phyloP scores from a whole-genome alignment of 2,329 filamentous ascomycete species.

The Leptoxyphium fumago region DNA sequence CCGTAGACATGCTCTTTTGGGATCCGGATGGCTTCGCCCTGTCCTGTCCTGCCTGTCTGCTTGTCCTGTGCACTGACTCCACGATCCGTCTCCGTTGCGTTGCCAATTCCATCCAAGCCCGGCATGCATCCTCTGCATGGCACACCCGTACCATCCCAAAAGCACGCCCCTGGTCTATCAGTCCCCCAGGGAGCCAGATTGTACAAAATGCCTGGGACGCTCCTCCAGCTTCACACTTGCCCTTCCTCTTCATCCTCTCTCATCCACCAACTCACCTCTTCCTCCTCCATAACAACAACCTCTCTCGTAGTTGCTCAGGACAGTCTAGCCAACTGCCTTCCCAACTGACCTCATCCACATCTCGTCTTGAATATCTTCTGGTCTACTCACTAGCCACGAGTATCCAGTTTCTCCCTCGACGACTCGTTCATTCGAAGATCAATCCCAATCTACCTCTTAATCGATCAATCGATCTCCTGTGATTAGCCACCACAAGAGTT shows the following conservation, averaged over 20 bases:
- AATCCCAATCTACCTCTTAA: background rate
- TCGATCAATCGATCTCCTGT: conserved; percentile 10
- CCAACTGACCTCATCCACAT: background rate
- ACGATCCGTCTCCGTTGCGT: background rate
- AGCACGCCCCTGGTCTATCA: background rate
- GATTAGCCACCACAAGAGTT: conserved; percentile 20
- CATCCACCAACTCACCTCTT: background rate
- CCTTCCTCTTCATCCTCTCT: background rate
- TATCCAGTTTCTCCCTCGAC: background rate
- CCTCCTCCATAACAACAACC: background rate
- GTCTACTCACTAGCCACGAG: background rate
- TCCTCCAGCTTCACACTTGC: background rate
- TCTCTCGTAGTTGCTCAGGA: background rate
- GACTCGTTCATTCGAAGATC: background rate
- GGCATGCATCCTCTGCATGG: background rate
- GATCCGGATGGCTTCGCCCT: background rate
- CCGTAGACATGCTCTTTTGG: background rate
- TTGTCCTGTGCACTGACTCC: background rate
- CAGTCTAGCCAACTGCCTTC: background rate
- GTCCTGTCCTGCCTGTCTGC: too few species aligned
- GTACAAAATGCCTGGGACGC: background rate
- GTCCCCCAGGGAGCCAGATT: background rate
- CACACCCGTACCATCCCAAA: too few species aligned
- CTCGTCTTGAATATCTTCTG: background rate
- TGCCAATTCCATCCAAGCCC: background rate